Evolutionary conservation across 768 basidiomycete genomes (phyloP).

Genomic region (Hericium coralloides): DNA sequence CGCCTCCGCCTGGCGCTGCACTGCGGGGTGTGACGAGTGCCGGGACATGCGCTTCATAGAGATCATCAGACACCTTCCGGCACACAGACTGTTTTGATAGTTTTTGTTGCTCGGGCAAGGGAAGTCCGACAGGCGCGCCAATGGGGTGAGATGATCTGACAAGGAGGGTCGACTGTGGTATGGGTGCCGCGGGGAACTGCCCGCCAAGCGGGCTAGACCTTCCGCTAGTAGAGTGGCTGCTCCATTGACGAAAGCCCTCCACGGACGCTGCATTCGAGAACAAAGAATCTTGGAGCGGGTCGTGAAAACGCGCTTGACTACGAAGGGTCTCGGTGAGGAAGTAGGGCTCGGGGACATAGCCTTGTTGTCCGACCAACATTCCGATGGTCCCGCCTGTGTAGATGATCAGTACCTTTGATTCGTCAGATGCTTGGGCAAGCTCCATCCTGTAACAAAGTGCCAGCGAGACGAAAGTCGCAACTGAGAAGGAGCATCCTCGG

Average conservation of each 20-base stretch:
- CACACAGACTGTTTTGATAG: constrained; percentile 24
- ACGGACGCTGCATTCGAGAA: constrained; percentile 77
- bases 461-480: neutral
- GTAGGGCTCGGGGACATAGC: constrained; percentile 80
- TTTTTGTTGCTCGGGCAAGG: constrained; percentile 16
- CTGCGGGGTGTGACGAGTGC: constrained; percentile 74
- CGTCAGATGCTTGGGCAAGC: constrained; percentile 41
- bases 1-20: constrained; percentile 46
- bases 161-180: constrained; percentile 27
- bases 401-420: constrained; percentile 77
- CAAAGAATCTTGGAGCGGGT: constrained; percentile 79
- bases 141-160: constrained; percentile 71
- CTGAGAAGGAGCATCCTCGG: neutral
- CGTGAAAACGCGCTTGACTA: constrained; percentile 85
- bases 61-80: constrained; percentile 43
- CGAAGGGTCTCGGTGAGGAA: constrained; percentile 79
- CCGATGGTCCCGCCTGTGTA: constrained; percentile 92
- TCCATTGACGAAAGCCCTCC: constrained; percentile 75
- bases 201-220: constrained; percentile 29
- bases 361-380: constrained; percentile 70
- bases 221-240: constrained; percentile 38
- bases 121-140: constrained; percentile 33
- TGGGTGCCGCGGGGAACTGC: constrained; percentile 14
- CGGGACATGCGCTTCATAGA: constrained; percentile 69
- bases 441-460: constrained; percentile 31